Base-by-base conservation (phyloP, 2,329 filamentous ascomycete genomes). In the Gaeumannomyces sp. region DNA sequence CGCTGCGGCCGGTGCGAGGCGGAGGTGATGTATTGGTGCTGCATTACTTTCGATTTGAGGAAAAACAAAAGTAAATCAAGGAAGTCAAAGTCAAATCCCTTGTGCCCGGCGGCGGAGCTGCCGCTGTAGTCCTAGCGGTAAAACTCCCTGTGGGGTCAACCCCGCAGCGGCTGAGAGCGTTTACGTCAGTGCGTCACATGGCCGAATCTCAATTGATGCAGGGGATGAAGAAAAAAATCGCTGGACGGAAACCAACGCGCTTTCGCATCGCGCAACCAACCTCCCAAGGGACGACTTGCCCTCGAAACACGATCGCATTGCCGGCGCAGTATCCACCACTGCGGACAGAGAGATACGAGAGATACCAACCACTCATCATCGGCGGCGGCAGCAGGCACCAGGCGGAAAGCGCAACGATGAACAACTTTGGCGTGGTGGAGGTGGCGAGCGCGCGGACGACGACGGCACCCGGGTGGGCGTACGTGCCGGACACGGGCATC, bases 391-490 rank as follows among this genome's bases (percentile, higher is more conserved):
- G 10, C 45, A 50, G 35, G 35, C 1, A 10, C 8, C 35, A 16
- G 35, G 13, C 35, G 13, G 11, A 38, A 2, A 14, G n/a, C 35
- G 10, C 35, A 38, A n/a, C 45, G 60, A 88, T 87, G 83, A 84
- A 86, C 73, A 86, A 88, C 71, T 89, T 89, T 70, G 89, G 91
- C 71, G 92, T 98, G 71, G 88, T 96, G 76, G 89, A 96, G 70
- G 81, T 97, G 65, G 90, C 92, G 50, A 87, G 86, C 72, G 80
- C 87, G 33, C 87, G 86, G 67, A 87, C 87, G 22, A 85, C 86
- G 59, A 81, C 84, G 59, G 90, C 92, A 1, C 93, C 94, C 1
- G 94, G 94, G 72, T 98, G 93, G 90, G 92, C 92, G 16, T 97
- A 97, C 74, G 91, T 97, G 1, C 88, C 93, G 35, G 92, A 97